Percentiles rank a stretch among this genome's conserved stretches.
phyloP scores from a whole-genome alignment of 1,139 yeast species.

The Yamadazyma aaseri region DNA sequence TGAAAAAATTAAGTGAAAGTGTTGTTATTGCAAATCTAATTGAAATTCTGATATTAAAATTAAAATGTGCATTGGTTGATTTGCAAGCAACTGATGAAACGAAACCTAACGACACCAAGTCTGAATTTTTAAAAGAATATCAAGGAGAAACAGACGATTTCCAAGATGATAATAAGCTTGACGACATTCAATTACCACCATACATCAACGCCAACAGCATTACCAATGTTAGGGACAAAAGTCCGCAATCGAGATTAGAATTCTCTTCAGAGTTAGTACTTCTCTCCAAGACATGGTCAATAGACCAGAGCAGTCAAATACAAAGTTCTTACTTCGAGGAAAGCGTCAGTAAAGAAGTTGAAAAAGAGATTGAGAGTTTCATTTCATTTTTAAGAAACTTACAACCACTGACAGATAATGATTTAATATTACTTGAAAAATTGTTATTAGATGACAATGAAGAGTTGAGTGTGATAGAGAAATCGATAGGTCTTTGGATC shows the following conservation, averaged over 20 bases:
- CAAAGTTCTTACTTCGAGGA: slow-evolving; percentile 13
- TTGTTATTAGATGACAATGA: slow-evolving; percentile 9
- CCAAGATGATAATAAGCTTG: slow-evolving; percentile 26
- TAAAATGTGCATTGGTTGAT: slow-evolving; percentile 8
- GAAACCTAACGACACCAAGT: slow-evolving; percentile 1
- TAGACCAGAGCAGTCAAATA: background rate
- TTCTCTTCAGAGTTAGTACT: slow-evolving; percentile 19
- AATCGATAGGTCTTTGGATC: slow-evolving; percentile 30
- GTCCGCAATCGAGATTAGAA: slow-evolving; percentile 11
- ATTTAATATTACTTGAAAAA: slow-evolving; percentile 14
- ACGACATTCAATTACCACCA: slow-evolving; percentile 40
- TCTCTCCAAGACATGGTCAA: slow-evolving; percentile 18
- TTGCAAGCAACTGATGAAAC: background rate
- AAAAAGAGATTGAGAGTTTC: slow-evolving; percentile 15
- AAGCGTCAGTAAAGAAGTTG: slow-evolving; percentile 15
- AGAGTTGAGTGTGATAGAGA: slow-evolving; percentile 8
- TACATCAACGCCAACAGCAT: slow-evolving; percentile 35
- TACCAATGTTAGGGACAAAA: slow-evolving; percentile 12
- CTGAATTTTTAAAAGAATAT: slow-evolving; percentile 10
- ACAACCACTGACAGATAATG: slow-evolving; percentile 3
- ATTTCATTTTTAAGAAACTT: slow-evolving; percentile 14
- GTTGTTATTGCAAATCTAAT: slow-evolving; percentile 2
- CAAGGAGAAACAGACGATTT: slow-evolving; percentile 11
- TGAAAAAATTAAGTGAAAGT: slow-evolving; percentile 12
- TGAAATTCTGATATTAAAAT: slow-evolving; percentile 1